Evolutionary conservation across 176 grass and related monocot genomes (phyloP).

Genomic region (Hsuehochloa calcarea): DNA sequence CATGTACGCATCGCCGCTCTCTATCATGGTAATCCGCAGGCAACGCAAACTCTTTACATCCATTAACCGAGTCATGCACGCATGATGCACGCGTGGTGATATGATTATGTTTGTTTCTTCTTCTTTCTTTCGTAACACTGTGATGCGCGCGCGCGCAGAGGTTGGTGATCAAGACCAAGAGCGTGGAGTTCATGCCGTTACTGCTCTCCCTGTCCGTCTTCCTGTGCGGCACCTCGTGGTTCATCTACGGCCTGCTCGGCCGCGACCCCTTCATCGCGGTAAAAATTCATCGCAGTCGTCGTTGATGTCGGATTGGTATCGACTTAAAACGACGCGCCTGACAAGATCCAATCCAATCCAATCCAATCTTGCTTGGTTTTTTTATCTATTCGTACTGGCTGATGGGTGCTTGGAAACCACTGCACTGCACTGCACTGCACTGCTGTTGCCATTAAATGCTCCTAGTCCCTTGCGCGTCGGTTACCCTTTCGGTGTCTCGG

Average conservation of each 20-base stretch:
- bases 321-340: no score
- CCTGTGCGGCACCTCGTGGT: slow-evolving; percentile 95
- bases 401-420: slow-evolving; percentile 22
- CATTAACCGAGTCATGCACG: neutral
- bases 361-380: neutral
- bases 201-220: slow-evolving; percentile 90
- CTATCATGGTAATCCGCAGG: slow-evolving; percentile 67
- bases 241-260: slow-evolving; percentile 93
- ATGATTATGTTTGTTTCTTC: no score
- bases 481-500: slow-evolving; percentile 20
- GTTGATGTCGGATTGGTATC: neutral
- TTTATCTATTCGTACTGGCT: neutral
- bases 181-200: slow-evolving; percentile 99
- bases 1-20: slow-evolving; percentile 98
- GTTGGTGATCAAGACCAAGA: slow-evolving; percentile 96
- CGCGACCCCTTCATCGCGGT: slow-evolving; percentile 82
- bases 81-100: neutral
- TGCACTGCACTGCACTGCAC: neutral
- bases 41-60: neutral
- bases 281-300: neutral
- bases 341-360: neutral
- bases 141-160: slow-evolving; percentile 45
- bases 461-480: neutral
- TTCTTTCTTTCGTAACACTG: neutral
- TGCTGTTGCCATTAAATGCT: slow-evolving; percentile 13